Percentiles rank a stretch among this genome's conserved stretches.
Evolutionary conservation across 495 filamentous ascomycete species (phyloP).

Genomic region (Xeromyces bisporus): DNA sequence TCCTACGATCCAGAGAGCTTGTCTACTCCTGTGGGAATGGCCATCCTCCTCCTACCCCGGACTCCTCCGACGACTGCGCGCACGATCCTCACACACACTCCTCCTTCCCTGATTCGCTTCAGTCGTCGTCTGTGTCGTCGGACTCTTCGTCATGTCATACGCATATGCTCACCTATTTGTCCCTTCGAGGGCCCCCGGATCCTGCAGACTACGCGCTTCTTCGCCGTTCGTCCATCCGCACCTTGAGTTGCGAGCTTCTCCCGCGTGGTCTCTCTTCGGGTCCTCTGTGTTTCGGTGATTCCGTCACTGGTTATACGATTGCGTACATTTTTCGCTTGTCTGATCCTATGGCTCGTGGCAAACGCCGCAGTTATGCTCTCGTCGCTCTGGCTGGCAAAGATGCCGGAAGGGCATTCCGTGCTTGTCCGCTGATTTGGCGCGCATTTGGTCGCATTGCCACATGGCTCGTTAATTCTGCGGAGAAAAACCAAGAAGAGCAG

Average conservation of each 20-base stretch:
- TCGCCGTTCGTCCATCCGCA: conserved; percentile 70
- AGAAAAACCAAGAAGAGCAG: conserved; percentile 32
- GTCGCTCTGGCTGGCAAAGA: conserved; percentile 61
- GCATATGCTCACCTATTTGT: conserved; percentile 74
- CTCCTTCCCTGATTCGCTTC: conserved; percentile 28
- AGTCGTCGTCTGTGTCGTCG: conserved; percentile 29
- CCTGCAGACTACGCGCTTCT: conserved; percentile 66
- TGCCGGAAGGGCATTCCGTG: conserved; percentile 55
- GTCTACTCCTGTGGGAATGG: conserved; percentile 29
- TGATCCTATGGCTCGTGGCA: conserved; percentile 74
- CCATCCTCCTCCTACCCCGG: conserved; percentile 18
- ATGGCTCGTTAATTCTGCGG: conserved; percentile 51
- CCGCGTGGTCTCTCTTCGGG: conserved; percentile 61
- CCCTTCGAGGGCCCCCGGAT: conserved; percentile 63
- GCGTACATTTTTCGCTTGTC: conserved; percentile 84
- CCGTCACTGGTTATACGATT: conserved; percentile 69
- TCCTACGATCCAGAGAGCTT: conserved; percentile 37
- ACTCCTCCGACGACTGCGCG: conserved; percentile 26
- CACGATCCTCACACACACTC: conserved; percentile 20
- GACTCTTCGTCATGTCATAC: conserved; percentile 44
- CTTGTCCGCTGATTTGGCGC: conserved; percentile 54
- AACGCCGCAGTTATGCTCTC: conserved; percentile 72
- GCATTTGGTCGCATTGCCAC: conserved; percentile 63
- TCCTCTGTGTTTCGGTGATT: conserved; percentile 75
- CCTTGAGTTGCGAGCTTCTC: conserved; percentile 69